Evolutionary conservation across 495 filamentous ascomycete species (phyloP).

Genomic region (Trichoderma parareesei): DNA sequence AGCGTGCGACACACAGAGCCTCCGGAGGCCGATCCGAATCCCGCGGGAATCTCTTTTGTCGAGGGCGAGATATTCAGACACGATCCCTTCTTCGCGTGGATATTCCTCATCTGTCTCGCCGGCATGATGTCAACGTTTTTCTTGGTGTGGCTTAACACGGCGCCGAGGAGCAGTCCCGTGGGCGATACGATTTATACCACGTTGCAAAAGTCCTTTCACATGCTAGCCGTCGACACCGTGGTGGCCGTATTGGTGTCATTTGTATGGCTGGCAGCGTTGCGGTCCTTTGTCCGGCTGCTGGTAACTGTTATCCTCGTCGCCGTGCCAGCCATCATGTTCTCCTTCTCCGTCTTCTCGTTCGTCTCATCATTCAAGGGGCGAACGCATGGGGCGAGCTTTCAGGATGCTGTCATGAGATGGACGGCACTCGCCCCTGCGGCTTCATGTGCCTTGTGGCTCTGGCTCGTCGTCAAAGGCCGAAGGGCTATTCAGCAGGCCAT

Average conservation of each 20-base stretch:
- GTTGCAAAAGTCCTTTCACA: slow-evolving; percentile 75
- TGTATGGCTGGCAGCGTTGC: slow-evolving; percentile 80
- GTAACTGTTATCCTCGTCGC: slow-evolving; percentile 71
- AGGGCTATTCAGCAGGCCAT: slow-evolving; percentile 72
- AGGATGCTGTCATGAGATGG: slow-evolving; percentile 88
- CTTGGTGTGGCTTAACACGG: slow-evolving; percentile 81
- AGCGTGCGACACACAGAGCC: slow-evolving; percentile 23
- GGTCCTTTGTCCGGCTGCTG: slow-evolving; percentile 73
- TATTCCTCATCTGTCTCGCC: slow-evolving; percentile 78
- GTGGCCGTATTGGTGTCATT: slow-evolving; percentile 82
- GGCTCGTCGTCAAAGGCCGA: slow-evolving; percentile 68
- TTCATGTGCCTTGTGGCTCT: slow-evolving; percentile 70
- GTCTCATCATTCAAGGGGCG: slow-evolving; percentile 76
- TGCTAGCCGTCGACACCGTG: slow-evolving; percentile 82
- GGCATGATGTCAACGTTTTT: slow-evolving; percentile 79
- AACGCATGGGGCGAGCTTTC: slow-evolving; percentile 60
- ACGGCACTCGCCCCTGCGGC: slow-evolving; percentile 67
- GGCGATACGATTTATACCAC: slow-evolving; percentile 93
- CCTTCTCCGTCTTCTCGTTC: slow-evolving; percentile 85
- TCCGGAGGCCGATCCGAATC: slow-evolving; percentile 16
- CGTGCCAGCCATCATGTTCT: slow-evolving; percentile 76
- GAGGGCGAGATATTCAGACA: slow-evolving; percentile 51
- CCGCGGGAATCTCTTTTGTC: slow-evolving; percentile 20
- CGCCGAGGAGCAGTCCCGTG: slow-evolving; percentile 45
- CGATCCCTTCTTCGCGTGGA: slow-evolving; percentile 84